Evolutionary conservation across 306 rosid genomes (phyloP).

Genomic region (Pterocarpus macrocarpus): DNA sequence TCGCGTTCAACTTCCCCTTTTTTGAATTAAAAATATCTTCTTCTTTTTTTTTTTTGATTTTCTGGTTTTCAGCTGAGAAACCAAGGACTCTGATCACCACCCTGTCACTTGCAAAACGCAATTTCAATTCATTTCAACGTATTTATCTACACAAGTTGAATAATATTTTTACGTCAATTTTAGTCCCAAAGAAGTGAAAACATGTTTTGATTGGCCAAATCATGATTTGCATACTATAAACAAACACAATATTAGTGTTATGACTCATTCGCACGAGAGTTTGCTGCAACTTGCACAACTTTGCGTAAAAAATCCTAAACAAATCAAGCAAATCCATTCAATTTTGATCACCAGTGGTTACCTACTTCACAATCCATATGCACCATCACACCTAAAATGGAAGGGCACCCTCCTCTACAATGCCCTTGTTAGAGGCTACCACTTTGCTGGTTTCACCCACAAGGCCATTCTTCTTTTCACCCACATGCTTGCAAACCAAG

Average conservation of each 20-base stretch:
- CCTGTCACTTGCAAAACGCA: too few relatives aligned
- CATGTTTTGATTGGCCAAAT: background rate
- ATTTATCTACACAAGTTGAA: background rate
- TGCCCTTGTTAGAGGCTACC: conserved; percentile 67
- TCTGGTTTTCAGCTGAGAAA: background rate
- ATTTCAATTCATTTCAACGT: too few relatives aligned
- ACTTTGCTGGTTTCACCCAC: conserved; percentile 49
- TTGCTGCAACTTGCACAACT: conserved; percentile 74
- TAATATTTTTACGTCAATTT: background rate
- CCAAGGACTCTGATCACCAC: background rate
- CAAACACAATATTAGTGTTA: background rate
- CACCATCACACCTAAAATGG: conserved; percentile 58
- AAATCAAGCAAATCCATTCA: conserved; percentile 73
- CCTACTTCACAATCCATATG: conserved; percentile 50
- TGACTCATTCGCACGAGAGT: conserved; percentile 46
- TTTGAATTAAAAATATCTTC: background rate
- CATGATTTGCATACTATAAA: background rate
- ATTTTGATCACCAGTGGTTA: conserved; percentile 57
- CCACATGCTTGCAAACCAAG: conserved; percentile 70
- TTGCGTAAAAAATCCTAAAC: conserved; percentile 48
- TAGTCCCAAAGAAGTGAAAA: background rate
- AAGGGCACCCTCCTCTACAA: conserved; percentile 71
- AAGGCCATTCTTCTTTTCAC: conserved; percentile 63
- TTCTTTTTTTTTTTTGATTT: background rate
- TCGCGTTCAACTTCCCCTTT: background rate